These are phyloP conservation scores for Sanguinoderma infundibulare DNA, from an alignment of 1,284 basidiomycete genomes.

Conservation along the genomic window DNA sequence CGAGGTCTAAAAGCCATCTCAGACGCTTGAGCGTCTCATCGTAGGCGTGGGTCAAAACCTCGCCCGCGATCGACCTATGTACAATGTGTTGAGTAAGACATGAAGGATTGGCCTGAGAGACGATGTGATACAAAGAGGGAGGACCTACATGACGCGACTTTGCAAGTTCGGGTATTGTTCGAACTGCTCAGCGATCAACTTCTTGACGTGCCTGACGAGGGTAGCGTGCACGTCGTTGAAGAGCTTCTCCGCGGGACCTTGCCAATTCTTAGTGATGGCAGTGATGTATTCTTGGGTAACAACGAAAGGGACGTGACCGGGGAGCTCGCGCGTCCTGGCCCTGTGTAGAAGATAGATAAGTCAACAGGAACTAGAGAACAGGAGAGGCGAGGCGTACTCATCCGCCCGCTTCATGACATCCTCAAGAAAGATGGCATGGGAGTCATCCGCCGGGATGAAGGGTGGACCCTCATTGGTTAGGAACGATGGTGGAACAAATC, in stretches of 20 bases:
- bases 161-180: constrained; percentile 55
- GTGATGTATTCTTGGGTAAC: constrained; percentile 58
- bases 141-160: constrained; percentile 55
- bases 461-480: constrained; percentile 42
- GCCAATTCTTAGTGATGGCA: constrained; percentile 53
- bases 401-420: constrained; percentile 55
- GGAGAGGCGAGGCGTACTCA: constrained; percentile 40
- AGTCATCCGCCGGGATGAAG: constrained; percentile 11
- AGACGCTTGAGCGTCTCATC: constrained; percentile 46
- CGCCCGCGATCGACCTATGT: constrained; percentile 49
- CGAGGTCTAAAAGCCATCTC: constrained; percentile 34
- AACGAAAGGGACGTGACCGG: constrained; percentile 66
- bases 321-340: constrained; percentile 69
- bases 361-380: neutral
- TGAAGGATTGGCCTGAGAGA: neutral
- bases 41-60: constrained; percentile 50
- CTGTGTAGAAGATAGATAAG: constrained; percentile 38
- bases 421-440: constrained; percentile 52
- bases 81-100: neutral
- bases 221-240: constrained; percentile 49
- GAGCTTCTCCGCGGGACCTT: constrained; percentile 47
- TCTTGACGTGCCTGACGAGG: constrained; percentile 44
- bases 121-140: neutral
- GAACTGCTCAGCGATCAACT: constrained; percentile 53
- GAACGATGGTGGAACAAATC: constrained; percentile 39